Percentiles rank a stretch among this genome's conserved stretches.
These are phyloP conservation scores for Vanrija humicola DNA, from an alignment of 1,284 basidiomycete genomes.

Conservation along the genomic window DNA sequence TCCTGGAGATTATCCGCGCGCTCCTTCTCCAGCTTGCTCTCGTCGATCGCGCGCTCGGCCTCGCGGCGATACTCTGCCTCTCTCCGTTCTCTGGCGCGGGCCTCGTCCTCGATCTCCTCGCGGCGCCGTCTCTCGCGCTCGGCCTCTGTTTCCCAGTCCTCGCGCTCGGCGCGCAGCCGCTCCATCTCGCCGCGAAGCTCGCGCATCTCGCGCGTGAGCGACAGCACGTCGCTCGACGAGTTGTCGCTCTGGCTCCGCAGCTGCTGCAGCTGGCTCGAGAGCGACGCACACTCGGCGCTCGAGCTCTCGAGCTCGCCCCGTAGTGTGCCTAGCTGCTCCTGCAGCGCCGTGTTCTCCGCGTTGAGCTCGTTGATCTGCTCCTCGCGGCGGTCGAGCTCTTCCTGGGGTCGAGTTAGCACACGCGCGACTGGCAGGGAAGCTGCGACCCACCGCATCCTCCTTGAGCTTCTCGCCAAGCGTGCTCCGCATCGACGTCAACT, in stretches of 20 bases:
- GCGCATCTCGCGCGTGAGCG: conserved; percentile 73
- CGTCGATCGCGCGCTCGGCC: conserved; percentile 55
- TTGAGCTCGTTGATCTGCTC: conserved; percentile 71
- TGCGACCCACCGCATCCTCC: conserved; percentile 79
- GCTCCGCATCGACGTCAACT: conserved; percentile 87
- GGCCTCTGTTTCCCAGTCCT: conserved; percentile 79
- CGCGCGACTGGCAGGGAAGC: not conserved
- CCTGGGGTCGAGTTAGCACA: conserved; percentile 54
- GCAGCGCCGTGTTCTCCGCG: conserved; percentile 69
- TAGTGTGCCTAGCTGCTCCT: conserved; percentile 65
- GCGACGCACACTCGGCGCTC: conserved; percentile 66
- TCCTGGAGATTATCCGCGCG: conserved; percentile 80
- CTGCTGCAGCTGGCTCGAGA: conserved; percentile 63
- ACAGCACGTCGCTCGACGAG: conserved; percentile 63
- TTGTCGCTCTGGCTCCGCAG: conserved; percentile 51
- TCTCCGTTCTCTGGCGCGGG: conserved; percentile 62
- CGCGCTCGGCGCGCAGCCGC: conserved; percentile 72
- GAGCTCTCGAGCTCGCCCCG: conserved; percentile 71
- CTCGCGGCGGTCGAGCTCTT: conserved; percentile 89
- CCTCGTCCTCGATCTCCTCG: conserved; percentile 62
- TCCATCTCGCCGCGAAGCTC: conserved; percentile 79
- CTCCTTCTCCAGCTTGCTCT: conserved; percentile 67
- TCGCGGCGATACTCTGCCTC: conserved; percentile 62
- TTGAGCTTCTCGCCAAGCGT: conserved; percentile 90
- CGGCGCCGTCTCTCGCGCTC: conserved; percentile 67